Evolutionary conservation across 257 asterid species (phyloP).

Genomic region (Lycium barbarum): DNA sequence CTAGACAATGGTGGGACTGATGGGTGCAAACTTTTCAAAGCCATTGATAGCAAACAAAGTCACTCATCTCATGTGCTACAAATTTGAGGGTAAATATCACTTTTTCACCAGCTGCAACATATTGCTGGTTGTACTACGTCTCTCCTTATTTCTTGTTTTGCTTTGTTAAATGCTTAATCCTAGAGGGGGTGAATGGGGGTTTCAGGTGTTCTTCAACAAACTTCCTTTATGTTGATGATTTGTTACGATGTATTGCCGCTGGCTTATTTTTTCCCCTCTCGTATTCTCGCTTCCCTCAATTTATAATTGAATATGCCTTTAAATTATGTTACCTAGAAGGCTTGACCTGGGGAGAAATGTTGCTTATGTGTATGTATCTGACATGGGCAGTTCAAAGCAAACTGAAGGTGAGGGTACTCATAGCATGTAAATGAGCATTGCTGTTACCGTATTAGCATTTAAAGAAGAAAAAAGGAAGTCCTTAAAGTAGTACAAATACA

Average conservation of each 20-base stretch:
- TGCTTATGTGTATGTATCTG: background rate
- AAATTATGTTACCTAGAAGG: background rate
- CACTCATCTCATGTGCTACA: slow-evolving; percentile 97
- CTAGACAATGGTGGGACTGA: slow-evolving; percentile 87
- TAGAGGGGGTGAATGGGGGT: background rate
- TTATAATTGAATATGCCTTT: background rate
- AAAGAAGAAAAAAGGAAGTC: background rate
- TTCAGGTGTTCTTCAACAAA: background rate
- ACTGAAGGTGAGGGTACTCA: background rate
- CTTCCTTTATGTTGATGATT: background rate
- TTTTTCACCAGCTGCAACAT: background rate
- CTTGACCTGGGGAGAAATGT: slow-evolving; percentile 20
- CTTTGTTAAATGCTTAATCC: background rate
- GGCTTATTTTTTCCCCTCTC: background rate
- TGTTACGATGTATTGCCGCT: background rate
- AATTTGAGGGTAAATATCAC: slow-evolving; percentile 75
- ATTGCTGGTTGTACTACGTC: slow-evolving; percentile 1
- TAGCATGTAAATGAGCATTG: background rate
- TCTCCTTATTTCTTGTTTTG: slow-evolving; percentile 5
- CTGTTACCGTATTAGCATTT: background rate
- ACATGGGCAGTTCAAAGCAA: background rate
- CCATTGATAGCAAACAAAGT: slow-evolving; percentile 80
- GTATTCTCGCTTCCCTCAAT: background rate
- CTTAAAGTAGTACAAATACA: background rate
- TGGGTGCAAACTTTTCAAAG: slow-evolving; percentile 94